phyloP scores from a whole-genome alignment of 169 alveolate species.

The Eimeria necatrix region DNA sequence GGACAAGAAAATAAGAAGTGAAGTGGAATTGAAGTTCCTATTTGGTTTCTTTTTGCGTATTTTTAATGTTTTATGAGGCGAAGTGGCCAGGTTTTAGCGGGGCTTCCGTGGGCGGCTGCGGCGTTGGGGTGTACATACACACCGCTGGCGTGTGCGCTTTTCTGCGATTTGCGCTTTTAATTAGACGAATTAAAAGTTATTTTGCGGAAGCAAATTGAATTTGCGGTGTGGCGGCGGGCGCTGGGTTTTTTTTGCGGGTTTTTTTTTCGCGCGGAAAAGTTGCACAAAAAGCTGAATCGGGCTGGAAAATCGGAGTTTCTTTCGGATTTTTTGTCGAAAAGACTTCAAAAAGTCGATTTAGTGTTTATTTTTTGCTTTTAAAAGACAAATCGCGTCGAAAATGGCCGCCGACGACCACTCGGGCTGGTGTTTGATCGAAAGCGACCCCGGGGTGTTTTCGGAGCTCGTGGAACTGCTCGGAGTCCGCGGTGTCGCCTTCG shows the following conservation, averaged over 20 bases:
- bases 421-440: slow-evolving; percentile 95
- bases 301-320: not conserved
- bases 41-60: not conserved
- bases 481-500: slow-evolving; percentile 93
- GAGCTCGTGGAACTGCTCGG: slow-evolving; percentile 93
- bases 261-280: not conserved
- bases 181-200: not conserved
- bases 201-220: not conserved
- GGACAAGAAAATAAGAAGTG: not conserved
- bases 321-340: not conserved
- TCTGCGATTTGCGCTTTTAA: not conserved
- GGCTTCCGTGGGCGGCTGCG: not conserved
- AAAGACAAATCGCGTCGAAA: not conserved
- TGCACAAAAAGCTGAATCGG: not conserved
- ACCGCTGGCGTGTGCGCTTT: not conserved
- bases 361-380: not conserved
- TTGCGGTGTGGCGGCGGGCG: not conserved
- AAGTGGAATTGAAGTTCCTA: not conserved
- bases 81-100: not conserved
- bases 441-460: slow-evolving; percentile 97
- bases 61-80: not conserved
- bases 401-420: not conserved
- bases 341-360: not conserved
- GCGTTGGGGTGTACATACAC: not conserved
- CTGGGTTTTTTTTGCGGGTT: not conserved